Percentiles rank a stretch among this genome's conserved stretches.
These are phyloP conservation scores for Saccharomyces hybrid DNA, from an alignment of 1,139 yeast species.

Conservation along the genomic window DNA sequence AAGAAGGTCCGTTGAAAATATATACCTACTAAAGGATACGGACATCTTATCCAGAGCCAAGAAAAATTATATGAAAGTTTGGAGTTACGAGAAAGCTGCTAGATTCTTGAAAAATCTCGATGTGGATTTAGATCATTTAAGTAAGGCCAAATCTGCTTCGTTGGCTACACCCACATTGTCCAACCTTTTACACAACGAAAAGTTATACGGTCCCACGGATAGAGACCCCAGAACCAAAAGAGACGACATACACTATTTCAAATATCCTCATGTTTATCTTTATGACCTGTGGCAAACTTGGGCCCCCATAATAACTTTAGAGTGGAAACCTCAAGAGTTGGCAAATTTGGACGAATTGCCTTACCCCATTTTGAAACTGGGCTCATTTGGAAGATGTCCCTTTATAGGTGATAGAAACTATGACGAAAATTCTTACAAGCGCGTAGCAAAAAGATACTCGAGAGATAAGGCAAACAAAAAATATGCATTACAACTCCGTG, in stretches of 20 bases:
- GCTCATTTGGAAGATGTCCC: constrained; percentile 66
- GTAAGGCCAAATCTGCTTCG: constrained; percentile 11
- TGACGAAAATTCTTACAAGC: constrained; percentile 25
- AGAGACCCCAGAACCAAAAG: constrained; percentile 80
- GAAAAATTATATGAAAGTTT: constrained; percentile 56
- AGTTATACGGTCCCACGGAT: constrained; percentile 78
- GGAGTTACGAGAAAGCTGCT: constrained; percentile 82
- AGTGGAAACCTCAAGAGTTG: constrained; percentile 49
- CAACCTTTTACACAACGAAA: constrained; percentile 72
- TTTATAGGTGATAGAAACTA: constrained; percentile 46
- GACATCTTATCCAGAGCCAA: constrained; percentile 65
- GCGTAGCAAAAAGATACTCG: constrained; percentile 27
- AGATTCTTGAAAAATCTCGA: constrained; percentile 68
- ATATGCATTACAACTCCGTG: constrained; percentile 28
- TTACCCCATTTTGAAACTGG: constrained; percentile 41
- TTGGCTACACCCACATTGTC: constrained; percentile 39
- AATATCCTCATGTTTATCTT: constrained; percentile 65
- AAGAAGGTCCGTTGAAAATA: constrained; percentile 39
- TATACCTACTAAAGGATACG: constrained; percentile 38
- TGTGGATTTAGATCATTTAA: constrained; percentile 37
- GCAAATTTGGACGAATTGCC: constrained; percentile 28
- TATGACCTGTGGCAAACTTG: constrained; percentile 75
- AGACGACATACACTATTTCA: constrained; percentile 79
- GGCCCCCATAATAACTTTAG: constrained; percentile 77
- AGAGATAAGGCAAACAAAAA: constrained; percentile 28